Evolutionary conservation across 495 filamentous ascomycete genomes (phyloP).

Genomic region (Penicillium herquei): DNA sequence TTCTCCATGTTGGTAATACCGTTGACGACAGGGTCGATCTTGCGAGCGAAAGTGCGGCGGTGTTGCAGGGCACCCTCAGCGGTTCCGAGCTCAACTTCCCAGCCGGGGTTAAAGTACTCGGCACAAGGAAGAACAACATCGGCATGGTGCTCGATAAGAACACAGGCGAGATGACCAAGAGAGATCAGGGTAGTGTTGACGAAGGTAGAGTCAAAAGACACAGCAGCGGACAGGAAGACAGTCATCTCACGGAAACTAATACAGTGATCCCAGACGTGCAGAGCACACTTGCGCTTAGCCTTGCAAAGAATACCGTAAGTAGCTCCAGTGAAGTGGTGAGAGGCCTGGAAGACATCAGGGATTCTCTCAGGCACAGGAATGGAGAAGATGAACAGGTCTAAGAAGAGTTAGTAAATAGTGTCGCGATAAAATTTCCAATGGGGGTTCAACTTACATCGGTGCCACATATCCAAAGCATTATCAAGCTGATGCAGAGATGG

Average conservation of each 20-base stretch:
- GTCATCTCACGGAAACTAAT: slow-evolving; percentile 8
- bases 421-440: background rate
- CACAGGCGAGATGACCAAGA: slow-evolving; percentile 2
- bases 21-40: slow-evolving; percentile 6
- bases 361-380: slow-evolving; percentile 4
- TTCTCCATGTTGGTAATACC: slow-evolving; percentile 6
- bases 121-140: slow-evolving; percentile 5
- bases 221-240: slow-evolving; percentile 2
- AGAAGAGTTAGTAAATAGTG: background rate
- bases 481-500: slow-evolving; percentile 3
- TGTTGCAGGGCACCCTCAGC: slow-evolving; percentile 5
- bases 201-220: slow-evolving; percentile 5
- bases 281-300: slow-evolving; percentile 8
- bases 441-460: background rate
- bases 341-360: slow-evolving; percentile 5
- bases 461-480: slow-evolving; percentile 6
- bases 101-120: slow-evolving; percentile 6
- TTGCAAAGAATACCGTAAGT: slow-evolving; percentile 6
- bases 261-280: slow-evolving; percentile 7
- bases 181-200: slow-evolving; percentile 3
- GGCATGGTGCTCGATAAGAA: slow-evolving; percentile 4
- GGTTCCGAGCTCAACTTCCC: slow-evolving; percentile 2
- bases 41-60: slow-evolving; percentile 6
- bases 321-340: slow-evolving; percentile 4
- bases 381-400: slow-evolving; percentile 7